Evolutionary conservation across 228 moss, liverwort and hornwort species (phyloP).

Genomic region (Sphagnum fallax): DNA sequence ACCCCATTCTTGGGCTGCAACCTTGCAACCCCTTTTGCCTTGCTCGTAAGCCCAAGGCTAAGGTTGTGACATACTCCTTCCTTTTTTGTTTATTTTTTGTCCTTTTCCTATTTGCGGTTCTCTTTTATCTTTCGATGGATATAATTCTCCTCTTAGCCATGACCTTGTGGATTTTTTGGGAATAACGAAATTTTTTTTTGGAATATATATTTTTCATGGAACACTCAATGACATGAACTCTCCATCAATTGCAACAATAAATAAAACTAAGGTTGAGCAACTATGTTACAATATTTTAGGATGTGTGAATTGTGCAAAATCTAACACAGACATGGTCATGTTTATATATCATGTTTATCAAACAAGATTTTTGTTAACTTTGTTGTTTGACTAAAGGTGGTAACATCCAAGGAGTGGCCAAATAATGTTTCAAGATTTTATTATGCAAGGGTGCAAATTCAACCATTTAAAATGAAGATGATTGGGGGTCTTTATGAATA

Average conservation of each 20-base stretch:
- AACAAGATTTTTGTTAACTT: background rate
- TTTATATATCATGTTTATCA: background rate
- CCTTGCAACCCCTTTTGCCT: too few relatives aligned
- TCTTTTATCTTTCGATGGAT: slow-evolving; percentile 40
- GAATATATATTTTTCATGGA: slow-evolving; percentile 49
- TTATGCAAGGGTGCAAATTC: slow-evolving; percentile 26
- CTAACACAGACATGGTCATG: background rate
- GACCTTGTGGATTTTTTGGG: slow-evolving; percentile 38
- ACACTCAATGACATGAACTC: slow-evolving; percentile 40
- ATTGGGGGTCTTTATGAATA: slow-evolving; percentile 40
- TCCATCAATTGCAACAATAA: slow-evolving; percentile 52
- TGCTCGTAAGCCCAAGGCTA: too few relatives aligned
- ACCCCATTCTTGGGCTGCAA: too few relatives aligned
- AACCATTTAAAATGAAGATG: slow-evolving; percentile 35
- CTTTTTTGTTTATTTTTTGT: too few relatives aligned
- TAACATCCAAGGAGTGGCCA: slow-evolving; percentile 45
- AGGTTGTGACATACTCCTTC: too few relatives aligned
- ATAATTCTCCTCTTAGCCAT: slow-evolving; percentile 57
- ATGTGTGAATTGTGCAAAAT: background rate
- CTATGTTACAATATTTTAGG: background rate
- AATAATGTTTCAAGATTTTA: slow-evolving; percentile 18
- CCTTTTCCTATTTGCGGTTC: too few relatives aligned
- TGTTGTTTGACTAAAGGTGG: slow-evolving; percentile 17
- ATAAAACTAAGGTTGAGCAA: background rate
- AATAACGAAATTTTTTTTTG: slow-evolving; percentile 32